phyloP scores from a whole-genome alignment of 2,329 filamentous ascomycete genomes.

The Fusarium sp. region DNA sequence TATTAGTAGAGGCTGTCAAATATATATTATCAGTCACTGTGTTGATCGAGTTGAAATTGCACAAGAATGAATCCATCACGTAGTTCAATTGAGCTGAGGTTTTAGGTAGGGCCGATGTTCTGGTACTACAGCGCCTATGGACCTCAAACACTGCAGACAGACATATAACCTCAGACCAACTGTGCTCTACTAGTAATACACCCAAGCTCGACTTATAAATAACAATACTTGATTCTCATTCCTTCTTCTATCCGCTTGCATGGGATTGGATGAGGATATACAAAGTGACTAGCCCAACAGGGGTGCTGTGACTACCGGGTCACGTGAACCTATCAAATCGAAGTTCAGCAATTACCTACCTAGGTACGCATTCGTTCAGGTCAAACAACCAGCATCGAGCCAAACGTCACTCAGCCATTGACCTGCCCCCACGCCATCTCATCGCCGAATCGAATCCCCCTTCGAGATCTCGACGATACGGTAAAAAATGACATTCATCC shows the following conservation, averaged over 20 bases:
- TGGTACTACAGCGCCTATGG: neutral
- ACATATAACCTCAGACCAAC: neutral
- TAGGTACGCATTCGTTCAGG: slow-evolving; percentile 31
- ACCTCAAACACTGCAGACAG: neutral
- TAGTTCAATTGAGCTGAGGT: neutral
- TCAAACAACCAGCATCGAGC: slow-evolving; percentile 35
- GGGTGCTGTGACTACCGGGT: neutral
- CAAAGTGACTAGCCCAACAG: neutral
- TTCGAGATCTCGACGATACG: slow-evolving; percentile 28
- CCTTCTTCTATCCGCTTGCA: slow-evolving; percentile 2
- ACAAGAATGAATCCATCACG: neutral
- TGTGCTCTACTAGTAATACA: neutral
- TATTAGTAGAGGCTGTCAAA: neutral
- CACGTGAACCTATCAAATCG: slow-evolving; percentile 40
- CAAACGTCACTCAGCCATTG: slow-evolving; percentile 43
- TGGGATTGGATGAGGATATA: neutral
- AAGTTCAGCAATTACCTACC: slow-evolving; percentile 39
- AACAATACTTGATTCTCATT: neutral
- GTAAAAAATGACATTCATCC: slow-evolving; percentile 49
- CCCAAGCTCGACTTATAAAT: neutral
- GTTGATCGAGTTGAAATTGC: neutral
- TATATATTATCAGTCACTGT: neutral
- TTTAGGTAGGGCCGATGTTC: neutral
- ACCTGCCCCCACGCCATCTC: slow-evolving; percentile 34
- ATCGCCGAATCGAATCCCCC: slow-evolving; percentile 36